Base-by-base conservation (phyloP, 2,329 filamentous ascomycete species). In the Cercospora zeae-maydis region DNA sequence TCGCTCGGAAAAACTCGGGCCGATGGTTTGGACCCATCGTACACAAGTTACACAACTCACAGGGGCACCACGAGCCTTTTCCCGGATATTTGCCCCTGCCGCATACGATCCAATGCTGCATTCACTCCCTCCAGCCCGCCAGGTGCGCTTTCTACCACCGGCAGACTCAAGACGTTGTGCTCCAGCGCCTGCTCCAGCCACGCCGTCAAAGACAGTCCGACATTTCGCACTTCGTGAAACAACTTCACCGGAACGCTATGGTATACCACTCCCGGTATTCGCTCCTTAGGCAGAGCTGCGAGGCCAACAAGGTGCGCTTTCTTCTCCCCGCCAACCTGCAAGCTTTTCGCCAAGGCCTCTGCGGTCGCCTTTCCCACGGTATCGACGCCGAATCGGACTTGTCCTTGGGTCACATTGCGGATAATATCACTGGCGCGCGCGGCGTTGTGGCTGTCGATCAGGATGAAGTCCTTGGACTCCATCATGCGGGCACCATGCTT, bases 161-260 rank as follows among this genome's bases (percentile, higher is more conserved):
- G 66, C 21, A 68, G 39, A 19, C 51, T 33, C 14, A 68, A 33
- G 10, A 36, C 47, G 11, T 45, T 52, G 14, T 55, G 45, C 36
- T 61, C 21, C 37, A 68, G 34, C 6, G 66, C 66, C 21, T 63
- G 36, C 34, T 68, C 66, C 10, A 68, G 49, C 66, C 66, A 68
- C 1, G 37, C 53, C 62, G 62, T 68, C 49, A 68, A 34, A 4
- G 62, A 56, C 30, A 49, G 31, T 0, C 66, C 66, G 10, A 68
- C 57, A 21, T 53, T 52, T 3, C 62, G 66, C 2, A 68, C 66
- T 59, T 87, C 84, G 69, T 92, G 89, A 68, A 90, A 91, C 1
- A 90, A 70, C 73, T 92, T 92, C 58, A 92, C 88, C 0, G 89
- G 89, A 0, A 91, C 86, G 0, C 79, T 84, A 67, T 91, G 88